Base-by-base conservation (phyloP, 2,329 filamentous ascomycete species). In the Scedosporium boydii region DNA sequence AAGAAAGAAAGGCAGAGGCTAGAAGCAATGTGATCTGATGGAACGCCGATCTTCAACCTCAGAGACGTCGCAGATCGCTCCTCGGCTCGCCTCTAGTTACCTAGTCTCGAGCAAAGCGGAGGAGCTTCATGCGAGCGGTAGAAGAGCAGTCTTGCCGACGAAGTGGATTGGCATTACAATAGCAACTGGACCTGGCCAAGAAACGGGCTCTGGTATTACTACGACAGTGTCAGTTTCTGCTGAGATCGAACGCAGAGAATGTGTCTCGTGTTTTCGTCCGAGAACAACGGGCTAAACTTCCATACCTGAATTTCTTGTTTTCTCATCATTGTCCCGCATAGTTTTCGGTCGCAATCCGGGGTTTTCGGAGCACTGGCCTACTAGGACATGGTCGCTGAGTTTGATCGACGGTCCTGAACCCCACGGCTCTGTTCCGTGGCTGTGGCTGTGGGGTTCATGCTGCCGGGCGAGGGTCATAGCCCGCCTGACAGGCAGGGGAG, bases 1-100 rank as follows among this genome's bases (percentile, higher is more conserved):
- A 53, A 21, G 21, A 21, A n/a, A 21, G 21, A 21, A n/a, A 26
- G 10, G 12, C 21, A n/a, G 44, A 48, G 4, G 16, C 44, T 10
- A 48, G 48, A 53, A 21, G n/a, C 23, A n/a, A 46, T 42, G 7
- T 21, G 16, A 23, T 10, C 21, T 16, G 18, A 7, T 12, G 27
- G 6, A 29, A 18, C 18, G 57, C 16, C 5, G 57, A 59, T 44
- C 34, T 5, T 14, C 26, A 27, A 29, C 26, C 16, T 60, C 58
- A 60, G 27, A 60, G 23, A 53, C 58, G 58, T 60, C 58, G 58
- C 58, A 48, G 58, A 60, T 60, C 58, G 9, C 7, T 29, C 14
- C 16, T 48, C 4, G 29, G 9, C 29, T 34, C 6, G 29, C 29
- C 9, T 34, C 29, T 9, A 10, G 6, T 34, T 34, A 5, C 7